phyloP scores from a whole-genome alignment of 352 stramenopile species.

The Achlya hypogyna region DNA sequence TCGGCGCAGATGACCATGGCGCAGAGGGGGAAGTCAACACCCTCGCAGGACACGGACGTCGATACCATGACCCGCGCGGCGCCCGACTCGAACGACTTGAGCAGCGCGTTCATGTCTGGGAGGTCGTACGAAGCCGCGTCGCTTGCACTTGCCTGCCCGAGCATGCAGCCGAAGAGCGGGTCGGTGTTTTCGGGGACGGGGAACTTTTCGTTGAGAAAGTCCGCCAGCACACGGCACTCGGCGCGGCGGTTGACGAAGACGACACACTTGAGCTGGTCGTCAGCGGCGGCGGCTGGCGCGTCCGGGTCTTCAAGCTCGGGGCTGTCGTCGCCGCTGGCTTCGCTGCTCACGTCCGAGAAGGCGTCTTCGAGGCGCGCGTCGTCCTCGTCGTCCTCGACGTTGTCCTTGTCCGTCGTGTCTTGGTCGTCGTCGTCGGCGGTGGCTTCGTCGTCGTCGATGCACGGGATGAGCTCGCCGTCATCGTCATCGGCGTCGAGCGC shows the following conservation, averaged over 20 bases:
- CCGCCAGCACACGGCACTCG: conserved; percentile 65
- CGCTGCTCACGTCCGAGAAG: background rate
- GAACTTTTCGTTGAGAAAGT: conserved; percentile 70
- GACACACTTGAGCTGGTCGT: conserved; percentile 30
- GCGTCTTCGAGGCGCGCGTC: conserved; percentile 21
- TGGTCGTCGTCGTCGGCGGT: background rate
- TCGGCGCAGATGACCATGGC: conserved; percentile 55
- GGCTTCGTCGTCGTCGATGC: background rate
- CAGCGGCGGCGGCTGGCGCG: background rate
- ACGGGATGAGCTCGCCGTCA: background rate
- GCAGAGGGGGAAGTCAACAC: conserved; percentile 72
- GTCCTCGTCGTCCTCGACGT: conserved; percentile 23
- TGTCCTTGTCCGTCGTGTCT: conserved; percentile 21
- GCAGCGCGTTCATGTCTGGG: conserved; percentile 42
- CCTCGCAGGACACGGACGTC: conserved; percentile 67
- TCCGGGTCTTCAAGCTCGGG: background rate
- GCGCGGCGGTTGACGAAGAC: conserved; percentile 78
- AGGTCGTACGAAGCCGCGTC: conserved; percentile 54
- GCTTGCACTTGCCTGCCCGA: conserved; percentile 38
- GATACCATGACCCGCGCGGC: conserved; percentile 52
- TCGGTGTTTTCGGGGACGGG: background rate
- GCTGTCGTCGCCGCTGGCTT: conserved; percentile 3
- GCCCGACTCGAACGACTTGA: conserved; percentile 50
- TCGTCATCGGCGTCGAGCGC: background rate
- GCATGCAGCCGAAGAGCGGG: conserved; percentile 47